Base-by-base conservation (phyloP, 306 rosid genomes). In the Fragaria iinumae region DNA sequence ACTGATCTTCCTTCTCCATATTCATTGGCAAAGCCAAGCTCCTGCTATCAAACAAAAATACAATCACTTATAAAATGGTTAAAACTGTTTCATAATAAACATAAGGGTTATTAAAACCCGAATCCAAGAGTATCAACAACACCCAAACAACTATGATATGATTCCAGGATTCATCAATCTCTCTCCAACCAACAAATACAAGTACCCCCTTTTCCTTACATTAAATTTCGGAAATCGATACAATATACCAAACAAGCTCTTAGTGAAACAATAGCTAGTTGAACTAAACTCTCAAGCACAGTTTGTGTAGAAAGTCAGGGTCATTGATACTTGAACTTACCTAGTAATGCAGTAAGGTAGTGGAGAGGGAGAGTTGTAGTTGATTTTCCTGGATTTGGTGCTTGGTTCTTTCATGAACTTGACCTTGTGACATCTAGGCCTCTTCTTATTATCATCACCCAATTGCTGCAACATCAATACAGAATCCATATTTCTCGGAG, bases 1-100 rank as follows among this genome's bases (percentile, higher is more conserved):
- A 88, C 68, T 84, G 86, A 55, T 88, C 89, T 68, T 88, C 91
- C 81, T 85, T 88, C 27, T 83, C 86, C 0, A 81, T 65, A 49
- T 76, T 83, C 76, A 48, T 76, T 17, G 84, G 81, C 20, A 50
- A 77, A 32, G 60, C 72, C 21, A 67, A 75, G 71, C 23, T 76
- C 91, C 91, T 86, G 48, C 21, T 6, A 63, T 62, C 69, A 72
- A 53, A 48, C 66, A 69, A 69, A 50, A 74, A 49, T 0, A 27
- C 3, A 73, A 32, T 25, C 25, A 53, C 44, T 43, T 5, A 25
- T 50, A 38, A 48, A n/a, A 59, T 36, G 60, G 8, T 48, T 32
- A 75, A 11, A 69, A 38, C 12, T 66, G 11, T 56, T 53, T 55
- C 8, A 71, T 14, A 65, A 4, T 52, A 71, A 48, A 76, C 69